Conservation (phyloP, 768 basidiomycete genomes). For the Rhodosporidiobolus odoratus region DNA sequence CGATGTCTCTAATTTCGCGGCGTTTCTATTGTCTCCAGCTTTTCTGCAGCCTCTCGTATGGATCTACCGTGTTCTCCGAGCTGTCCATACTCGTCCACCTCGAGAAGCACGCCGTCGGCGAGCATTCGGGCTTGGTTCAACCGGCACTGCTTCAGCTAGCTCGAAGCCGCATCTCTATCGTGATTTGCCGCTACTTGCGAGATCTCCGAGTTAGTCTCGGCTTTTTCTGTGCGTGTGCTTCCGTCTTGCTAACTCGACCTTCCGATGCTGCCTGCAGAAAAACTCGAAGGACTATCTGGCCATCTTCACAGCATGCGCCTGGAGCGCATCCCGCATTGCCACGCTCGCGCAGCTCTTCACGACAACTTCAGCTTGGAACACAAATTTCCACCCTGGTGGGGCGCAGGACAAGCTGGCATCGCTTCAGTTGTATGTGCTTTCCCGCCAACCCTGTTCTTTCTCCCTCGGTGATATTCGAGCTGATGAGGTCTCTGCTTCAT, state of each 20-base stretch:
- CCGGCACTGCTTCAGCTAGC: neutral
- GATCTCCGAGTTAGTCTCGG: neutral
- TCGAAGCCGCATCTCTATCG: neutral
- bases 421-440: neutral
- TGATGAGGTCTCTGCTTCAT: neutral
- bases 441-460: neutral
- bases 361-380: neutral
- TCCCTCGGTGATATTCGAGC: neutral
- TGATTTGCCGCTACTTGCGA: neutral
- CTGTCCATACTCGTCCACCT: neutral
- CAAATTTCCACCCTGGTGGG: neutral
- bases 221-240: neutral
- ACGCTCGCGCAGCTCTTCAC: neutral
- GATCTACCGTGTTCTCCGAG: neutral
- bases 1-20: too few species aligned
- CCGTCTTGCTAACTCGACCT: neutral
- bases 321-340: neutral
- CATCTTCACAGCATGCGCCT: neutral
- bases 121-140: neutral
- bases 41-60: neutral
- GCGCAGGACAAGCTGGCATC: neutral
- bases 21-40: neutral
- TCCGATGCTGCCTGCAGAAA: neutral
- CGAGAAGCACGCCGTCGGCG: neutral
- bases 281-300: neutral